A percentile compares a stretch with the other conserved stretches of the same genome.
Conservation (phyloP, 2,329 filamentous ascomycete genomes). For the Diaporthe sp. region DNA sequence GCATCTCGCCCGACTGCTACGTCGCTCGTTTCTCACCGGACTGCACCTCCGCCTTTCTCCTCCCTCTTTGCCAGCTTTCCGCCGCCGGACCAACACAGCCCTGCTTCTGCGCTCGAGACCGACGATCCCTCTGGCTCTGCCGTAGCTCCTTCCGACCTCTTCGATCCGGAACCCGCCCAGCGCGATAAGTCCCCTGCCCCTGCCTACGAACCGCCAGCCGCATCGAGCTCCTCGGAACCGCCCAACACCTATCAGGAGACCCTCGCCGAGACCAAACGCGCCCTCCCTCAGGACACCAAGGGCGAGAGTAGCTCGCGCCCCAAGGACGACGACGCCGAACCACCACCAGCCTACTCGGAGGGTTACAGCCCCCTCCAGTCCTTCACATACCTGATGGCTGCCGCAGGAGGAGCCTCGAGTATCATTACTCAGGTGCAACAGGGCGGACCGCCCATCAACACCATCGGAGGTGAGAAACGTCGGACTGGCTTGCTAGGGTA, state of each 20-base stretch:
- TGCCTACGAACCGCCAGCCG: slow-evolving; percentile 65
- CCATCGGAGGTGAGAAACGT: slow-evolving; percentile 79
- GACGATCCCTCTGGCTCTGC: slow-evolving; percentile 56
- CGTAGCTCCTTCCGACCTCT: slow-evolving; percentile 50
- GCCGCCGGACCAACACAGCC: slow-evolving; percentile 46
- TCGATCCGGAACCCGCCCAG: slow-evolving; percentile 47
- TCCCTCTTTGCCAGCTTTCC: slow-evolving; percentile 66
- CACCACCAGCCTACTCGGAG: slow-evolving; percentile 96
- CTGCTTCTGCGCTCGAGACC: slow-evolving; percentile 52
- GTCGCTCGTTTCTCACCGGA: slow-evolving; percentile 50
- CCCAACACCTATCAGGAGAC: slow-evolving; percentile 62
- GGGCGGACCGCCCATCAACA: slow-evolving; percentile 89
- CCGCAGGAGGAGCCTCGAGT: slow-evolving; percentile 95
- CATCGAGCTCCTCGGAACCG: slow-evolving; percentile 54
- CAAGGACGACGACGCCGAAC: slow-evolving; percentile 88
- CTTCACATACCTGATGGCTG: slow-evolving; percentile 98
- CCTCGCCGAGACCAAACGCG: slow-evolving; percentile 84
- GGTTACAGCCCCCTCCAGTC: slow-evolving; percentile 91
- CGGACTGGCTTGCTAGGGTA: slow-evolving; percentile 35
- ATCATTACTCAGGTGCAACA: slow-evolving; percentile 99
- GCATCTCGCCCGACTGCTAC: slow-evolving; percentile 61
- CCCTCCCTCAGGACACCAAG: slow-evolving; percentile 86
- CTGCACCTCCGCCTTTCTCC: slow-evolving; percentile 71
- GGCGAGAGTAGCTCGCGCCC: slow-evolving; percentile 73
- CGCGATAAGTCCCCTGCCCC: slow-evolving; percentile 60